Evolutionary conservation across 2,329 filamentous ascomycete genomes (phyloP).

Genomic region (Fusarium tricinctum): DNA sequence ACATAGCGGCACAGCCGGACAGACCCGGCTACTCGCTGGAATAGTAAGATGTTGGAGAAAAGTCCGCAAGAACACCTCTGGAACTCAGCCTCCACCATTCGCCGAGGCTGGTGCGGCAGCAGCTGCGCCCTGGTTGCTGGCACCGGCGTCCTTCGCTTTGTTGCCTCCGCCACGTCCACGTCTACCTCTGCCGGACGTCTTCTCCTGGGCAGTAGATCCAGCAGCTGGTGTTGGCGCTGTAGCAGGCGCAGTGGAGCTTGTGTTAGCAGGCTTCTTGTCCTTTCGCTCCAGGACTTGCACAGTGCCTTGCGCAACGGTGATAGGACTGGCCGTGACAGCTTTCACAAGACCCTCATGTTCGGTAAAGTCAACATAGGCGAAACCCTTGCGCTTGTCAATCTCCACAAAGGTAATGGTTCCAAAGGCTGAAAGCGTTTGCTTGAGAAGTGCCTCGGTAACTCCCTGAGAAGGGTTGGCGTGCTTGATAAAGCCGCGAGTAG

Average conservation of each 20-base stretch:
- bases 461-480: conserved; percentile 91
- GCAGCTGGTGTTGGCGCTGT: conserved; percentile 35
- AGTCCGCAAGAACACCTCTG: conserved; percentile 3
- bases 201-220: conserved; percentile 47
- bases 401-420: conserved; percentile 85
- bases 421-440: conserved; percentile 79
- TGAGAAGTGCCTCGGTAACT: conserved; percentile 85
- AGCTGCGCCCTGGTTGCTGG: conserved; percentile 25
- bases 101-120: conserved; percentile 10
- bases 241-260: conserved; percentile 32
- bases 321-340: conserved; percentile 84
- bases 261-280: conserved; percentile 63
- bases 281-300: conserved; percentile 90
- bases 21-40: conserved; percentile 24
- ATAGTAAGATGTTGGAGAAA: conserved; percentile 36
- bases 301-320: conserved; percentile 85
- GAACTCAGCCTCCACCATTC: conserved; percentile 42
- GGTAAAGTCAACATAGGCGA: conserved; percentile 91
- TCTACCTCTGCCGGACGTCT: conserved; percentile 52
- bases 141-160: conserved; percentile 46
- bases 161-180: conserved; percentile 53
- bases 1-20: conserved; percentile 24
- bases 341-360: conserved; percentile 79
- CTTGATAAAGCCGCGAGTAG: conserved; percentile 81
- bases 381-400: conserved; percentile 94